Conservation (phyloP, 768 basidiomycete species). For the Pulveroboletus ravenelii region DNA sequence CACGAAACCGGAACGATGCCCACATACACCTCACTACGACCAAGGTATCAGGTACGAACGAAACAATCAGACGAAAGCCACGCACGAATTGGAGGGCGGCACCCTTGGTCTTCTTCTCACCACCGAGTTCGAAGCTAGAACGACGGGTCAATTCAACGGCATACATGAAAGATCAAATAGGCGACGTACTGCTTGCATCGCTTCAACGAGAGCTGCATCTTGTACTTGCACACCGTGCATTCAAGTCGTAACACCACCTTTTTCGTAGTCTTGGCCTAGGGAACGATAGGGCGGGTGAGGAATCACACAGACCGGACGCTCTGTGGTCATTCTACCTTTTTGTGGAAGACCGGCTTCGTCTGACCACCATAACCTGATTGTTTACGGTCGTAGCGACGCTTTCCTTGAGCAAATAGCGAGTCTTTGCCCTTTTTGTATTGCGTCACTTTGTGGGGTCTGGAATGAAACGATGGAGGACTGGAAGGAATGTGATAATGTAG, state of each 20-base stretch:
- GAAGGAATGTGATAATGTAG: background rate
- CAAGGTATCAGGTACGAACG: background rate
- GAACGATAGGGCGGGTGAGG: background rate
- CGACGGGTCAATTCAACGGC: background rate
- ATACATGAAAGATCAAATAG: background rate
- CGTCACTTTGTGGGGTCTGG: conserved; percentile 98
- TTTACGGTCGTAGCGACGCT: conserved; percentile 99
- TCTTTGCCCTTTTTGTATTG: conserved; percentile 99
- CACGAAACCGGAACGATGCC: conserved; percentile 10
- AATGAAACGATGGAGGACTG: background rate
- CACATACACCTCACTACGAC: conserved; percentile 20
- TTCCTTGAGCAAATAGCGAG: conserved; percentile 96
- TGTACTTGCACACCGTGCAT: conserved; percentile 98
- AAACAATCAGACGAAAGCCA: conserved; percentile 18
- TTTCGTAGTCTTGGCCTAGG: conserved; percentile 95
- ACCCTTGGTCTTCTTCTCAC: conserved; percentile 99
- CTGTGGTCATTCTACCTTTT: conserved; percentile 56
- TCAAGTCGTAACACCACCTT: conserved; percentile 98
- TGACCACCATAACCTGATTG: conserved; percentile 99
- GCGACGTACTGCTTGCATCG: conserved; percentile 95
- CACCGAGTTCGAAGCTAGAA: conserved; percentile 93
- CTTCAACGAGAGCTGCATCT: conserved; percentile 94
- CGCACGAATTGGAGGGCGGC: conserved; percentile 91
- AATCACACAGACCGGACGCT: background rate
- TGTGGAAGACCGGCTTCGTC: conserved; percentile 99